A percentile compares a stretch with the other conserved stretches of the same genome.
Conservation (phyloP, 1,284 basidiomycete genomes). For the Trichosporon asahii region DNA sequence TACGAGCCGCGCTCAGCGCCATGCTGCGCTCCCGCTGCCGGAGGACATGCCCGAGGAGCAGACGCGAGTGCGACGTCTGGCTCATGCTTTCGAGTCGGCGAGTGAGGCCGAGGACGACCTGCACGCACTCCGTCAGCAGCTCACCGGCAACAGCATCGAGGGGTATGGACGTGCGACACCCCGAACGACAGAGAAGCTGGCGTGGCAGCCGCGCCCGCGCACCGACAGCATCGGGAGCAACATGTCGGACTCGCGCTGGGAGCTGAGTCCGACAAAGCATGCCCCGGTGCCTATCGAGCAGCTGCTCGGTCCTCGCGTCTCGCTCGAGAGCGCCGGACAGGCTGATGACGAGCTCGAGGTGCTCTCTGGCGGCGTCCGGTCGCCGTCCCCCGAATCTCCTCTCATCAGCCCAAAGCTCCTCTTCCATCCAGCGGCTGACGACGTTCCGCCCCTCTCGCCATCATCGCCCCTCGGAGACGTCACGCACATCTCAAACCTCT, state of each 20-base stretch:
- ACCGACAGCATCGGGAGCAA: slow-evolving; percentile 16
- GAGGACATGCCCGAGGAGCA: slow-evolving; percentile 19
- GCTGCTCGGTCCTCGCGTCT: neutral
- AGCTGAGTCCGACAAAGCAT: slow-evolving; percentile 12
- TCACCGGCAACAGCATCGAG: slow-evolving; percentile 38
- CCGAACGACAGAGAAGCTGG: slow-evolving; percentile 9
- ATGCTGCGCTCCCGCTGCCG: neutral
- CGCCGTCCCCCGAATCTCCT: neutral
- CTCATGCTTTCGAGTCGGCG: slow-evolving; percentile 38
- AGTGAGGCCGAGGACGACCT: slow-evolving; percentile 31
- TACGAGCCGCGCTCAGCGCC: slow-evolving; percentile 12
- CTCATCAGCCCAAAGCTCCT: neutral
- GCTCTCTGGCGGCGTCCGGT: neutral
- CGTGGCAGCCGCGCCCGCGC: slow-evolving; percentile 13
- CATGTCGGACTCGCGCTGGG: neutral
- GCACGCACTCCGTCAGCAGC: slow-evolving; percentile 29
- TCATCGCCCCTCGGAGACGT: neutral
- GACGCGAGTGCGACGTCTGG: slow-evolving; percentile 41
- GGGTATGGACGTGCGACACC: slow-evolving; percentile 23
- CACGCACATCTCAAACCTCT: slow-evolving; percentile 1
- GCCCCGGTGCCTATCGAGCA: slow-evolving; percentile 10
- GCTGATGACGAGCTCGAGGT: neutral
- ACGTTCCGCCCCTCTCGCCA: neutral
- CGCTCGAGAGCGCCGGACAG: neutral
- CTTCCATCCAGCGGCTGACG: neutral